These are phyloP conservation scores for Globisporangium cylindrosporum DNA, from an alignment of 352 stramenopile genomes.

Conservation along the genomic window DNA sequence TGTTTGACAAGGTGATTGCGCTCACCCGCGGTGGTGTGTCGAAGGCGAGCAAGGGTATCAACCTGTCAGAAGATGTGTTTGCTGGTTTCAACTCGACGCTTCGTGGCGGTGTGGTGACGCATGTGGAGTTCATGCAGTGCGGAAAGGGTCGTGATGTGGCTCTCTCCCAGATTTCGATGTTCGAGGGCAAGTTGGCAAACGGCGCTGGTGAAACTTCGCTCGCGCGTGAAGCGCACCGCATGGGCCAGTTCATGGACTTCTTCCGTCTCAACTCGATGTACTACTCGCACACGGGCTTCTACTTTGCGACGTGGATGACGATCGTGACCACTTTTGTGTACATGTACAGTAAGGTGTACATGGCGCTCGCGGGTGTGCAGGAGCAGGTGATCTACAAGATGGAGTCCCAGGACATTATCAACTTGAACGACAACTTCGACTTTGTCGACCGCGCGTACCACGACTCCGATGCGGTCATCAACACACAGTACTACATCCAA, in stretches of 20 bases:
- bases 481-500: slow-evolving; percentile 87
- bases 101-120: slow-evolving; percentile 70
- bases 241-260: slow-evolving; percentile 86
- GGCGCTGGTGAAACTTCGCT: slow-evolving; percentile 77
- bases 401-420: slow-evolving; percentile 70
- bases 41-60: slow-evolving; percentile 82
- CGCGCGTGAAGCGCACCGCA: slow-evolving; percentile 74
- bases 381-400: slow-evolving; percentile 71
- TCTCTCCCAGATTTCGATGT: slow-evolving; percentile 86
- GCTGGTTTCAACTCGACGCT: slow-evolving; percentile 80
- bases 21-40: slow-evolving; percentile 75
- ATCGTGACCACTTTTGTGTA: slow-evolving; percentile 87
- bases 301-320: slow-evolving; percentile 86
- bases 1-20: slow-evolving; percentile 79
- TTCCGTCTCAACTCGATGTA: slow-evolving; percentile 87
- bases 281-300: slow-evolving; percentile 86
- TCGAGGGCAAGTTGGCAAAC: slow-evolving; percentile 84
- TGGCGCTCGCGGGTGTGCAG: slow-evolving; percentile 70
- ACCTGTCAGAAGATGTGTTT: slow-evolving; percentile 86
- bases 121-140: slow-evolving; percentile 88
- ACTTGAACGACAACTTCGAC: slow-evolving; percentile 39
- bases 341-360: slow-evolving; percentile 86
- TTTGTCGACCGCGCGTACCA: slow-evolving; percentile 66
- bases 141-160: slow-evolving; percentile 83
- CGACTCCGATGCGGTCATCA: slow-evolving; percentile 65